Base-by-base conservation (phyloP, 768 basidiomycete species). In the Sporobolomyces roseus region DNA sequence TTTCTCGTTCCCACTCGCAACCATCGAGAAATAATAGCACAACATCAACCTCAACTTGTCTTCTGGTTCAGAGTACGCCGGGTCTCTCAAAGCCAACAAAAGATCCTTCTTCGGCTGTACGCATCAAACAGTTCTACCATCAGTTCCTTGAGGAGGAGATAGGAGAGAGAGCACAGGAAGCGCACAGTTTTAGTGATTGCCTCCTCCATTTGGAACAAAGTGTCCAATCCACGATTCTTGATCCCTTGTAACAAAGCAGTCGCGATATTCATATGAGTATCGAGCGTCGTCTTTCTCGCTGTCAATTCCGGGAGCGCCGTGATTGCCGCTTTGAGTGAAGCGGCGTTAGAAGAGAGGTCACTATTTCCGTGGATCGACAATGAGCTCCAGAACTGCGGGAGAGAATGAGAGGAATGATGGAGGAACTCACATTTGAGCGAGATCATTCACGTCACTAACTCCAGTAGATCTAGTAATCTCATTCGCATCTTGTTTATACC, bases 221-320 rank as follows among this genome's bases (percentile, higher is more conserved):
- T 94, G 78, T 99, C 96, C 36, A 99, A 83, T 5, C 90, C 91
- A 41, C 96, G 86, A 66, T 87, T 87, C 81, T 97, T 97, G 81
- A 99, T 96, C 43, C 96, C 87, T 77, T 94, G 92, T 33, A 99
- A 81, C 14, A 99, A 80, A 23, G 93, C 89, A 17, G 93, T 96
- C 43, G 94, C 94, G 63, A 99, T 94, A 79, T 98, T 97, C 93
- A 99, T 98, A 78, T 99, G 96, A 4, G 93, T 92, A 78, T 99
- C 96, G 30, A 99, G 84, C 1, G 90, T 93, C 36, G 92, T 90
- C 76, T 99, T 99, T 48, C 96, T 86, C 5, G 96, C 93, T 6
- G 94, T 98, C 56, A 99, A 82, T 77, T 98, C 96, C 2, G 96
- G 96, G 25, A 99, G 82, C 69, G 93, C 91, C 2, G 93, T 98